Evolutionary conservation across 768 basidiomycete genomes (phyloP), one percentile per base, ranked within the genome.

Genomic region (Porpolomopsis calyptriformis): DNA sequence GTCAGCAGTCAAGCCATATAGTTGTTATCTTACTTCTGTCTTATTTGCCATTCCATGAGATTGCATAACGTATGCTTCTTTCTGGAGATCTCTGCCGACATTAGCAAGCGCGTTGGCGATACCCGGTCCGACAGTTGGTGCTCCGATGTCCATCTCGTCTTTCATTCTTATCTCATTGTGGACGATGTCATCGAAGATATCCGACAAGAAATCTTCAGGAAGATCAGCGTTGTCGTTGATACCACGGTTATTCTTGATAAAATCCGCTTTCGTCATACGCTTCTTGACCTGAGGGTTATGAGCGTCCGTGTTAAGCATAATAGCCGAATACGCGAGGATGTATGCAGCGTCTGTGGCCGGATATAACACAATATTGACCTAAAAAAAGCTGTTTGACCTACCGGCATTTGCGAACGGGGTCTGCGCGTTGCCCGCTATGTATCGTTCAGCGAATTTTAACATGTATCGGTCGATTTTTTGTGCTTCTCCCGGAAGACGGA

Each of bases 381-480:
- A 26, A 18, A 23, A 22, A 4, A 41, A 37, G 39, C 20, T 12
- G 11, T 23, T 31, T 8, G 6, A 66, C 82, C 45, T 50, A 88
- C 88, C 93, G 56, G 96, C 96, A 63, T 97, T 98, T 42, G 88
- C 85, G 57, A 98, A 99, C 2, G 78, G 73, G 1, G 85, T 86
- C 53, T 82, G 76, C 0, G 79, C 64, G 61, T 98, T 97, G 46
- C 82, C 83, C 10, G 82, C 87, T 51, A 97, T 91, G 61, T 91
- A 99, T 27, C 92, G 78, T 61, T 98, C 93, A 7, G 96, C 94
- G 57, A 97, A 99, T 63, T 99, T 99, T 45, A 98, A 78, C 90
- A 99, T 93, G 67, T 79, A 98, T 7, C 96, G 82, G 73, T 99
- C 96, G 54, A 99, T 98, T 67, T 98, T 98, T 63, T 99, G 96